Percentiles rank a stretch among this genome's conserved stretches.
Evolutionary conservation across 2,329 filamentous ascomycete species (phyloP).

Genomic region (Cytospora leucostoma): DNA sequence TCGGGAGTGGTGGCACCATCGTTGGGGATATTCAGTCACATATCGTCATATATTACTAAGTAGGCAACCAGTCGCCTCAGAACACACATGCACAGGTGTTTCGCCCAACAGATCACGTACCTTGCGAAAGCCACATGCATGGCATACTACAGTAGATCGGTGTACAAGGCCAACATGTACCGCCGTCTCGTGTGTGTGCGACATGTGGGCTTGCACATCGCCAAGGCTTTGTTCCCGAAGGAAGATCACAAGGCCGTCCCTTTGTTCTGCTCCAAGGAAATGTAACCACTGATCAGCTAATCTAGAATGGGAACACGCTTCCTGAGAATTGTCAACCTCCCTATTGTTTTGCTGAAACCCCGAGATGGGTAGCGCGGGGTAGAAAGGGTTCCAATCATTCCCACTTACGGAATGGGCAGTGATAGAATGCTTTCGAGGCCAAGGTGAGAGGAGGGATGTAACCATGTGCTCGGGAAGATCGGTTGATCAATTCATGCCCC

Average conservation of each 20-base stretch:
- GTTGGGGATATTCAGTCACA: not conserved
- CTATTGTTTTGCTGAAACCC: not conserved
- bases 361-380: not conserved
- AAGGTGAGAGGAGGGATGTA: not conserved
- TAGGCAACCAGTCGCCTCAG: not conserved
- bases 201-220: not conserved
- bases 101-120: too few relatives aligned
- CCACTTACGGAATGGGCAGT: not conserved
- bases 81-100: not conserved
- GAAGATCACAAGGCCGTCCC: not conserved
- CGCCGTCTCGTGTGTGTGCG: not conserved
- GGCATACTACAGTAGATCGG: not conserved
- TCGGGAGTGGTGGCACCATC: not conserved
- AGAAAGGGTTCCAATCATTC: not conserved
- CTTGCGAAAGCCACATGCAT: too few relatives aligned
- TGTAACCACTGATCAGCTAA: not conserved
- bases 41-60: not conserved
- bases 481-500: not conserved
- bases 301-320: not conserved
- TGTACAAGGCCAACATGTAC: not conserved
- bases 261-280: not conserved
- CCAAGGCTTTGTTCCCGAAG: not conserved
- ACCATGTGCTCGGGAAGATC: not conserved
- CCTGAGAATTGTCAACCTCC: not conserved
- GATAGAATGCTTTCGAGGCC: not conserved